Percentiles rank a stretch among this genome's conserved stretches.
Conservation (phyloP, 805 yeast species). For the Maudiozyma barnettii region DNA sequence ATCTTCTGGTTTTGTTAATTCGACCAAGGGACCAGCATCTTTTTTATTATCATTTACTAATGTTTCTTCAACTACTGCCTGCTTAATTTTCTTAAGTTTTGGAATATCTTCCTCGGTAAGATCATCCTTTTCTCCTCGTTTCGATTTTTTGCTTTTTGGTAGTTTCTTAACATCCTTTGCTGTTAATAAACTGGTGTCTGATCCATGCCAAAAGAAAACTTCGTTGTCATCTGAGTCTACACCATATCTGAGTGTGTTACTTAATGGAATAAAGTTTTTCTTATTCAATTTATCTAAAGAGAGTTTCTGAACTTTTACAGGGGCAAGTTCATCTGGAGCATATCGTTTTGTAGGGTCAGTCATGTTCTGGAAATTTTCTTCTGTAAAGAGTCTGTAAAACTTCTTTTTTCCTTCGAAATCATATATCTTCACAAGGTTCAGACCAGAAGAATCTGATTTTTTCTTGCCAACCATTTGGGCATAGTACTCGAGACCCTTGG, state of each 20-base stretch:
- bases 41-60: not conserved
- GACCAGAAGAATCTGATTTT: constrained; percentile 22
- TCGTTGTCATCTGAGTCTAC: constrained; percentile 11
- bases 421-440: constrained; percentile 46
- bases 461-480: constrained; percentile 34
- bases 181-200: constrained; percentile 13
- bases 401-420: constrained; percentile 70
- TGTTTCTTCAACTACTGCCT: not conserved
- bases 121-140: constrained; percentile 1
- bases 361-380: constrained; percentile 30
- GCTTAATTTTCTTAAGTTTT: not conserved
- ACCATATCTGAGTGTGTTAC: constrained; percentile 22
- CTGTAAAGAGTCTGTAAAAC: constrained; percentile 55
- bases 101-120: not conserved
- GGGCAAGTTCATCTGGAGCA: constrained; percentile 12
- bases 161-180: constrained; percentile 4
- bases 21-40: not conserved
- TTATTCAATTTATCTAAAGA: constrained; percentile 17
- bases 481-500: constrained; percentile 42
- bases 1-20: not conserved
- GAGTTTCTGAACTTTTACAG: constrained; percentile 5
- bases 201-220: constrained; percentile 29
- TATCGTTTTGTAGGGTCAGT: constrained; percentile 20
- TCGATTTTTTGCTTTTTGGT: constrained; percentile 8
- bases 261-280: constrained; percentile 20